Percentiles rank a stretch among this genome's conserved stretches.
Evolutionary conservation across 495 filamentous ascomycete species (phyloP).

Genomic region (Hyaloscypha hepaticicola): DNA sequence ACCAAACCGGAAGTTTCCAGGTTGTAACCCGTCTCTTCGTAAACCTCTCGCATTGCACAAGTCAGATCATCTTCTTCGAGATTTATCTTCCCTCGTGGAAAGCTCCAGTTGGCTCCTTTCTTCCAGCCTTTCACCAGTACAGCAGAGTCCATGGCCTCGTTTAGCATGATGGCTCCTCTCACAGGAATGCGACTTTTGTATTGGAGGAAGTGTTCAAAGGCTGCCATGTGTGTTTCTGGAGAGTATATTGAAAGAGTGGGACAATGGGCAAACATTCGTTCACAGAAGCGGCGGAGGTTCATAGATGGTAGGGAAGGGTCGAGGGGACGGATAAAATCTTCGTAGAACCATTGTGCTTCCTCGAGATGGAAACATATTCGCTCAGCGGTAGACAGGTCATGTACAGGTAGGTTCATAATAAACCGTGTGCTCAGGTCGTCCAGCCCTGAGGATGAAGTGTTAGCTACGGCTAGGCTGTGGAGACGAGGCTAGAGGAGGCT

Average conservation of each 20-base stretch:
- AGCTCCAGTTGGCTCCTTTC: conserved; percentile 94
- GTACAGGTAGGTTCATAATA: conserved; percentile 89
- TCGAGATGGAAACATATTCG: conserved; percentile 98
- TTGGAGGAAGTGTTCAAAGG: conserved; percentile 83
- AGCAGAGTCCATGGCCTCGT: conserved; percentile 84
- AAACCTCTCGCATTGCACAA: conserved; percentile 90
- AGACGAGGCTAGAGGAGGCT: background rate
- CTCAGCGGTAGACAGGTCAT: conserved; percentile 85
- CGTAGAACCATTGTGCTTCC: conserved; percentile 99
- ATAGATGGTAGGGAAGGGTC: conserved; percentile 84
- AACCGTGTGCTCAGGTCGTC: conserved; percentile 95
- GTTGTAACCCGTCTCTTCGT: conserved; percentile 94
- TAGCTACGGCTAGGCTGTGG: conserved; percentile 15
- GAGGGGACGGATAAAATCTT: conserved; percentile 93
- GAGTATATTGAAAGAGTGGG: conserved; percentile 82
- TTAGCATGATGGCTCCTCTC: conserved; percentile 88
- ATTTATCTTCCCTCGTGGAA: conserved; percentile 95
- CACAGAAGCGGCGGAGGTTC: conserved; percentile 75
- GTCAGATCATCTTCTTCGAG: conserved; percentile 90
- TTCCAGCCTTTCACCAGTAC: conserved; percentile 97
- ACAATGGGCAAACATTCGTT: conserved; percentile 89
- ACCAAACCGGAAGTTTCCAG: conserved; percentile 71
- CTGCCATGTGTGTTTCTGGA: conserved; percentile 69
- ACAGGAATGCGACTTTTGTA: conserved; percentile 96
- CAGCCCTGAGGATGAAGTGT: conserved; percentile 59